Conservation (phyloP, 768 basidiomycete genomes). For the Lactifluus echinatus region DNA sequence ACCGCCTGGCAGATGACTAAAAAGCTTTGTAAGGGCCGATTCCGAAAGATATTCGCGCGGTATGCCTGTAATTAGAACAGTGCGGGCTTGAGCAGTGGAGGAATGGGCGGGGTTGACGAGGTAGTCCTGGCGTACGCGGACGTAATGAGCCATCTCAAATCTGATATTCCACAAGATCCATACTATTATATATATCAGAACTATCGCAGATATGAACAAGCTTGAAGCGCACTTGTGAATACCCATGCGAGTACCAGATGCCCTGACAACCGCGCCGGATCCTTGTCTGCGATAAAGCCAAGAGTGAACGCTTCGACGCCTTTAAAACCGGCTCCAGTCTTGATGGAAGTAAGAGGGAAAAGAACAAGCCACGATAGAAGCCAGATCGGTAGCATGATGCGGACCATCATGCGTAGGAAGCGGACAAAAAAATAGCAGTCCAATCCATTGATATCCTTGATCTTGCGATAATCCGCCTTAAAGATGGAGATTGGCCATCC, state of each 20-base stretch:
- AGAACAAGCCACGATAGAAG: constrained; percentile 79
- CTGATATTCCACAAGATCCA: constrained; percentile 85
- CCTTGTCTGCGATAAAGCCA: constrained; percentile 57
- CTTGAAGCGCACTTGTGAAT: constrained; percentile 60
- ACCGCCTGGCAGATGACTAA: constrained; percentile 80
- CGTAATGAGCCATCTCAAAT: constrained; percentile 71
- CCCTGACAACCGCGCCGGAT: constrained; percentile 59
- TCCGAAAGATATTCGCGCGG: constrained; percentile 71
- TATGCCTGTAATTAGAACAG: constrained; percentile 85
- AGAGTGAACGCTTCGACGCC: constrained; percentile 69
- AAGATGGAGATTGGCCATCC: constrained; percentile 64
- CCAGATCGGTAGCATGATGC: constrained; percentile 87
- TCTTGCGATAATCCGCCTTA: constrained; percentile 50
- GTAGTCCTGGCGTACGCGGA: constrained; percentile 72
- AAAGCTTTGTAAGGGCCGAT: constrained; percentile 54
- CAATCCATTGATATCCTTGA: constrained; percentile 64
- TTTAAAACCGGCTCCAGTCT: constrained; percentile 42
- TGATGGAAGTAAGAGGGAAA: no score
- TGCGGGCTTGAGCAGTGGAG: constrained; percentile 76
- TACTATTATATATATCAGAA: constrained; percentile 33
- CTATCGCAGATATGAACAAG: no score
- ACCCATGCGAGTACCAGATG: constrained; percentile 71
- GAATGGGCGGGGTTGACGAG: constrained; percentile 71
- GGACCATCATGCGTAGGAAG: constrained; percentile 77
- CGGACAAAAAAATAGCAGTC: constrained; percentile 94